Percentiles rank a stretch among this genome's conserved stretches.
These are phyloP conservation scores for Brassica hybrid DNA, from an alignment of 441 rosid genomes.

Conservation along the genomic window DNA sequence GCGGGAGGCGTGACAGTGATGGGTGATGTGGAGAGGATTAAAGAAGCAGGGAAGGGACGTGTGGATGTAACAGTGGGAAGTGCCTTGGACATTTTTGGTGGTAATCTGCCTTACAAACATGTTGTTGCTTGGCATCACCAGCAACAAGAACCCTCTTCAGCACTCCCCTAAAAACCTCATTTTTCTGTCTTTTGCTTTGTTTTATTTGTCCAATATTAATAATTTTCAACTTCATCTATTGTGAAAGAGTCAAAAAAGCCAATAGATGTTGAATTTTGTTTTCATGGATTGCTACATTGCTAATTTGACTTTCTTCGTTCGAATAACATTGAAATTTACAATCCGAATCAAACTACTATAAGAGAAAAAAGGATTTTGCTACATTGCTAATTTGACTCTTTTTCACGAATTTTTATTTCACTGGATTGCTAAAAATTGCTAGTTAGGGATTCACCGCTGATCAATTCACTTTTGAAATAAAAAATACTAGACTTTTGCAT, in stretches of 20 bases:
- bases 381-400: too few relatives aligned
- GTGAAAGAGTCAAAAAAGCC: background rate
- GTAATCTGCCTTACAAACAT: conserved; percentile 70
- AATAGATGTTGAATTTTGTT: background rate
- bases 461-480: background rate
- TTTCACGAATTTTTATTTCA: too few relatives aligned
- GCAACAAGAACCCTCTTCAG: conserved; percentile 44
- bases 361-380: too few relatives aligned
- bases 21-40: conserved; percentile 84
- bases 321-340: background rate
- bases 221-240: background rate
- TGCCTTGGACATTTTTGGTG: conserved; percentile 89
- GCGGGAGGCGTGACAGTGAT: conserved; percentile 89
- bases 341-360: too few relatives aligned
- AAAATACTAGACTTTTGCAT: background rate
- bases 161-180: background rate
- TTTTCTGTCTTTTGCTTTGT: background rate
- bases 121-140: conserved; percentile 84
- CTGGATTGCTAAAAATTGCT: too few relatives aligned
- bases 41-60: conserved; percentile 68
- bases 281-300: background rate
- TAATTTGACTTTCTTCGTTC: background rate
- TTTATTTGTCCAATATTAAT: background rate
- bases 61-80: conserved; percentile 95
- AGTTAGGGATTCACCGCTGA: background rate